Conservation (phyloP, 371 early-diverging fungal genomes). For the Actinomucor elegans region DNA sequence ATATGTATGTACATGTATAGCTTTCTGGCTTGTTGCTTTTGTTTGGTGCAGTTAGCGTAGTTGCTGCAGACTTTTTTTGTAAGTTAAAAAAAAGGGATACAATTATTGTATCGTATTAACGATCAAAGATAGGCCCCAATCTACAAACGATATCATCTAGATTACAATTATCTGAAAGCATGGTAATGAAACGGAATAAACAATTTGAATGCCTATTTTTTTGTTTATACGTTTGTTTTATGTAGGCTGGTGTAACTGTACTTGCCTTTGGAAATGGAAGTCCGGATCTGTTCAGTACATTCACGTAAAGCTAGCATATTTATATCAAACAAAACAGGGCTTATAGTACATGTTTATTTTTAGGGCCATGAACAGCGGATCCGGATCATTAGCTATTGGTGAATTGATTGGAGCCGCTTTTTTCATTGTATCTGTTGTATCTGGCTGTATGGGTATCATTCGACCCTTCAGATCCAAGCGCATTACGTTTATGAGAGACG, state of each 20-base stretch:
- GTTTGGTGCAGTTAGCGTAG: conserved; percentile 67
- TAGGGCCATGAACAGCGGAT: conserved; percentile 71
- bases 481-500: conserved; percentile 71
- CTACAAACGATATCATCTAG: conserved; percentile 58
- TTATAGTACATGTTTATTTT: not conserved
- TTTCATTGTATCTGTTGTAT: conserved; percentile 74
- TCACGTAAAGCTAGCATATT: conserved; percentile 35
- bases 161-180: conserved; percentile 65
- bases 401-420: conserved; percentile 81
- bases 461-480: conserved; percentile 63
- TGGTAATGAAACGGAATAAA: conserved; percentile 47
- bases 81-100: conserved; percentile 15
- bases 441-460: conserved; percentile 73
- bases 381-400: conserved; percentile 79
- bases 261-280: conserved; percentile 87
- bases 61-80: conserved; percentile 75
- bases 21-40: conserved; percentile 31
- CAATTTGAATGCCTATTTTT: not conserved
- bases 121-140: conserved; percentile 61
- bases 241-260: conserved; percentile 83
- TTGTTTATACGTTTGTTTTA: conserved; percentile 3
- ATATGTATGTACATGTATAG: conserved; percentile 10
- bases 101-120: too few species aligned
- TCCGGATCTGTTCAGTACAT: conserved; percentile 80
- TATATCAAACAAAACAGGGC: not conserved